Evolutionary conservation across 83 land plant species (phyloP).

Genomic region (Picea mariana): DNA sequence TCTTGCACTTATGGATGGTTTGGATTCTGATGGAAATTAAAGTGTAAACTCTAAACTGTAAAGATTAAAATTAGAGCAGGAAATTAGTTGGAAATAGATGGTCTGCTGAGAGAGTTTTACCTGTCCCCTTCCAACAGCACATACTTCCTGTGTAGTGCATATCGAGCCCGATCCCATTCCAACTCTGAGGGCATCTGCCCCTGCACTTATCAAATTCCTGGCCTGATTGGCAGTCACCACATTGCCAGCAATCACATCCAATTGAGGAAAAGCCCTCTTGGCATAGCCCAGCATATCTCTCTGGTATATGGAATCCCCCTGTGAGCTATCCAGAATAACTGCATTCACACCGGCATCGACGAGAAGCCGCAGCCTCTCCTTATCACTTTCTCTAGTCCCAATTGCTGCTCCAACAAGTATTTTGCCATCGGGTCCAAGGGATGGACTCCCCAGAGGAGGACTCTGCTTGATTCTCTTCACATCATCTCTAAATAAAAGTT

Average conservation of each 20-base stretch:
- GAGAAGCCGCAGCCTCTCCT: slow-evolving; percentile 74
- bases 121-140: slow-evolving; percentile 99
- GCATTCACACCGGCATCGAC: slow-evolving; percentile 85
- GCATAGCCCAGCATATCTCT: slow-evolving; percentile 81
- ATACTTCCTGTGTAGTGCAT: slow-evolving; percentile 98
- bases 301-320: slow-evolving; percentile 92
- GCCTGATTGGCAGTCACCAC: slow-evolving; percentile 85
- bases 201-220: slow-evolving; percentile 84
- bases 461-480: slow-evolving; percentile 35
- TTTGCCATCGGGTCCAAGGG: slow-evolving; percentile 71
- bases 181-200: slow-evolving; percentile 91
- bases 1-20: no score
- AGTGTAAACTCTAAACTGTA: no score
- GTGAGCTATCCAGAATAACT: slow-evolving; percentile 87
- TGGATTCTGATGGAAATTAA: no score
- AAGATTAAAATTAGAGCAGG: no score
- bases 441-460: slow-evolving; percentile 57
- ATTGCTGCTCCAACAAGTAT: slow-evolving; percentile 89
- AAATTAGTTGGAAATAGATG: not conserved
- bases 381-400: slow-evolving; percentile 89
- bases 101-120: slow-evolving; percentile 31
- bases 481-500: slow-evolving; percentile 48
- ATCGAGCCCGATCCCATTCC: slow-evolving; percentile 99
- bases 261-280: slow-evolving; percentile 64
- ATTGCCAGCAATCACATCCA: slow-evolving; percentile 94